These are phyloP conservation scores for Boletus reticuloceps DNA, from an alignment of 768 basidiomycete genomes.

Conservation along the genomic window DNA sequence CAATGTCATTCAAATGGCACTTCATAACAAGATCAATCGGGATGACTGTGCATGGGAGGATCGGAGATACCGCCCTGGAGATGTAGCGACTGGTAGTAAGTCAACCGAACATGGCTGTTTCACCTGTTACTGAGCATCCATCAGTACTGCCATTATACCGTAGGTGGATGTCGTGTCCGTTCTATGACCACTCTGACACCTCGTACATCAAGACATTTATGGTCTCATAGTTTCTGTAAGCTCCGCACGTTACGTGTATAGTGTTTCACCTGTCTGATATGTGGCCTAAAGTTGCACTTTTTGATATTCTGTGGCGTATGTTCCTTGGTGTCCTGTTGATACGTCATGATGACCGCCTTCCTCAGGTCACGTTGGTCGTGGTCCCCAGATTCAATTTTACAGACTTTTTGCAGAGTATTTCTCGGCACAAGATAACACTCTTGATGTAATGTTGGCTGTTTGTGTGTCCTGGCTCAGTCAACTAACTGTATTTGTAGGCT, in stretches of 20 bases:
- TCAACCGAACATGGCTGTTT: neutral
- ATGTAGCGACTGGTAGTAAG: slow-evolving; percentile 56
- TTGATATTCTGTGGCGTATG: slow-evolving; percentile 52
- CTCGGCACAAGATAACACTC: slow-evolving; percentile 54
- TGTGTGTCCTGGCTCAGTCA: neutral
- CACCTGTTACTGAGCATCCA: slow-evolving; percentile 5
- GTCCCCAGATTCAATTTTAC: slow-evolving; percentile 62
- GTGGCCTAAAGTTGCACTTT: slow-evolving; percentile 44
- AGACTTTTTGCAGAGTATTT: slow-evolving; percentile 60
- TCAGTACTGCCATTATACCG: slow-evolving; percentile 62
- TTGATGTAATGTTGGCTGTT: slow-evolving; percentile 40
- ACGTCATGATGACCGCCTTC: slow-evolving; percentile 4
- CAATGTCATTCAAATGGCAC: slow-evolving; percentile 59
- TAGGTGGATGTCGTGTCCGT: slow-evolving; percentile 31
- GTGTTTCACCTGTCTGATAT: slow-evolving; percentile 4
- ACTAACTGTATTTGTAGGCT: slow-evolving; percentile 35
- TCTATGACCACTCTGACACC: slow-evolving; percentile 10
- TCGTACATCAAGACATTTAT: slow-evolving; percentile 48
- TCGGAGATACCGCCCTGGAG: slow-evolving; percentile 50
- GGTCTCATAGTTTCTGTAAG: slow-evolving; percentile 57
- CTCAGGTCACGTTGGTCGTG: slow-evolving; percentile 54
- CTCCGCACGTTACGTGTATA: neutral
- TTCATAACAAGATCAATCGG: slow-evolving; percentile 44
- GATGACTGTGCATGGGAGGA: slow-evolving; percentile 38
- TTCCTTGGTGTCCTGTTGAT: neutral